A percentile compares a stretch with the other conserved stretches of the same genome.
These are phyloP conservation scores for Neostapfia colusana DNA, from an alignment of 176 grass and related monocot species.

Conservation along the genomic window DNA sequence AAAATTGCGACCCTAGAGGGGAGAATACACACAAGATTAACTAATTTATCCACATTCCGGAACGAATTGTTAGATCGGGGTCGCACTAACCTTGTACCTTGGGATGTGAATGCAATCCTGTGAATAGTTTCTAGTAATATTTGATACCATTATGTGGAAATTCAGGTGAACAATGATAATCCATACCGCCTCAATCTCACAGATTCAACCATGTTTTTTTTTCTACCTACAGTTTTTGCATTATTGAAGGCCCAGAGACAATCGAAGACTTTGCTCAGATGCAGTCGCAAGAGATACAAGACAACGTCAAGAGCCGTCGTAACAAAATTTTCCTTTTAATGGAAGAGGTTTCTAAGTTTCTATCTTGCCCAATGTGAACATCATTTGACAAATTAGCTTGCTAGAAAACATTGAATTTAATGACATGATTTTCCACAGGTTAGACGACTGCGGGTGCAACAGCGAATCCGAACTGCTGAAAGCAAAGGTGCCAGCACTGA, in stretches of 20 bases:
- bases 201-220: constrained; percentile 2
- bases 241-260: constrained; percentile 95
- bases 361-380: constrained; percentile 9
- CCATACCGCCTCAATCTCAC: neutral
- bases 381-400: neutral
- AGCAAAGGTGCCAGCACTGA: constrained; percentile 52
- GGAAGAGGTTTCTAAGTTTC: constrained; percentile 83
- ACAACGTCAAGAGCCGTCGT: constrained; percentile 77
- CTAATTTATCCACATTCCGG: neutral
- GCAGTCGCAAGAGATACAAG: constrained; percentile 80
- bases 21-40: neutral
- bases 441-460: constrained; percentile 80
- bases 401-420: constrained; percentile 8
- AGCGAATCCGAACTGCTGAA: constrained; percentile 71
- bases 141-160: neutral
- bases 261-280: constrained; percentile 80
- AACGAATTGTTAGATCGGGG: constrained; percentile 3
- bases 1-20: neutral
- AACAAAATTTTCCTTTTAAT: constrained; percentile 95
- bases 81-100: neutral
- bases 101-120: neutral
- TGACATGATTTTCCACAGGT: constrained; percentile 41
- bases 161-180: neutral
- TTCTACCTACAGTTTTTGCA: constrained; percentile 66
- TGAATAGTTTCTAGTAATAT: neutral